These are phyloP conservation scores for Phaeosphaeriaceae sp. DNA, from an alignment of 2,329 filamentous ascomycete species.

Conservation along the genomic window DNA sequence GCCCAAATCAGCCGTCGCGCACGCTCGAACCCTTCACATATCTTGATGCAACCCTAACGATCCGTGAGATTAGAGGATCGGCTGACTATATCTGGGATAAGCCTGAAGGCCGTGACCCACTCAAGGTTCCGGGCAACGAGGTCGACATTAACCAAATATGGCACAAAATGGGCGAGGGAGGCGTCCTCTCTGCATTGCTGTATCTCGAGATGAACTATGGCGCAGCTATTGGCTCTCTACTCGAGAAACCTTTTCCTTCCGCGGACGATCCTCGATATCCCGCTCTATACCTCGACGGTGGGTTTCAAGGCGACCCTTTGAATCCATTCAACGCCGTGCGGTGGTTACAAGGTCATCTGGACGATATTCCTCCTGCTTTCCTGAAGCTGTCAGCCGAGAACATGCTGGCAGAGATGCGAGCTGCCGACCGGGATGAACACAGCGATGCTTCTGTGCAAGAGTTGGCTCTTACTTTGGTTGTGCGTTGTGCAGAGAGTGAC, in stretches of 20 bases:
- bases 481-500: conserved; percentile 36
- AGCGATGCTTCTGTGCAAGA: conserved; percentile 20
- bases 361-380: conserved; percentile 27
- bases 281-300: conserved; percentile 40
- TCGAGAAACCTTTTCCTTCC: conserved; percentile 35
- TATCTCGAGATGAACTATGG: conserved; percentile 36
- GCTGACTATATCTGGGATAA: background rate
- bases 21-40: conserved; percentile 26
- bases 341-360: conserved; percentile 10
- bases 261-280: conserved; percentile 37
- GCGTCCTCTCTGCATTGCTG: conserved; percentile 43
- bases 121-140: conserved; percentile 10
- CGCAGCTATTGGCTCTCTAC: conserved; percentile 17
- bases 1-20: conserved; percentile 13
- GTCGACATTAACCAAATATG: conserved; percentile 15
- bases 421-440: conserved; percentile 5
- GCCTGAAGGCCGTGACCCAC: background rate
- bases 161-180: conserved; percentile 35
- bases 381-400: conserved; percentile 22
- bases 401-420: conserved; percentile 14
- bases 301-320: conserved; percentile 27
- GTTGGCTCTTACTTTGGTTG: conserved; percentile 31
- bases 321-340: conserved; percentile 8
- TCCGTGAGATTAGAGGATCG: background rate
- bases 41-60: conserved; percentile 27